Evolutionary conservation across 306 rosid genomes (phyloP).

Genomic region (Ammopiptanthus mongolicus): DNA sequence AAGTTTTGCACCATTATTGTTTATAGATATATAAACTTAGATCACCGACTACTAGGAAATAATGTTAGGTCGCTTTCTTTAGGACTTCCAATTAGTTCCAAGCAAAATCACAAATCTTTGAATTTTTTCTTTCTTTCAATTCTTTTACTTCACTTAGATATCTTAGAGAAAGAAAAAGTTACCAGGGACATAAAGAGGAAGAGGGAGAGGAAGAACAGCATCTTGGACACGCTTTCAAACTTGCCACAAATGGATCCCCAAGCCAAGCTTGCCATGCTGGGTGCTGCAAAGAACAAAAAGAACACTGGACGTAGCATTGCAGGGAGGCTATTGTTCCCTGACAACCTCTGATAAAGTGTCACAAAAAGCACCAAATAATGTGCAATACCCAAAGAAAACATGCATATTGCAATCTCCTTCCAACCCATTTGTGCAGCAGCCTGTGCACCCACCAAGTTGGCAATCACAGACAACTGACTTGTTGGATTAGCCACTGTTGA

Average conservation of each 20-base stretch:
- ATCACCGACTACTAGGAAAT: neutral
- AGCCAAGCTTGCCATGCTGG: constrained; percentile 52
- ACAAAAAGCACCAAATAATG: constrained; percentile 54
- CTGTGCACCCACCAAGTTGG: constrained; percentile 45
- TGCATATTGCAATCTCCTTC: constrained; percentile 46
- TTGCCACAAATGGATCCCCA: constrained; percentile 42
- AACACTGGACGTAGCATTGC: constrained; percentile 41
- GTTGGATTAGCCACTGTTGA: constrained; percentile 47
- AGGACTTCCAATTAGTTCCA: neutral
- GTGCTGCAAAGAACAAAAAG: constrained; percentile 62
- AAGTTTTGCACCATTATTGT: neutral
- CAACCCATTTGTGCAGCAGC: constrained; percentile 50
- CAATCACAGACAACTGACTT: constrained; percentile 51
- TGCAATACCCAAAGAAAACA: constrained; percentile 50
- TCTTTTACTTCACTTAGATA: neutral
- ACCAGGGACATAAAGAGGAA: constrained; percentile 63
- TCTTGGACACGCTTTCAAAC: constrained; percentile 38
- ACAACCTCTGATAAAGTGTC: constrained; percentile 50
- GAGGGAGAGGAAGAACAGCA: constrained; percentile 56
- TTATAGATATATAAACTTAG: neutral
- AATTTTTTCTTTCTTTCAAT: neutral
- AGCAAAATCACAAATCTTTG: neutral
- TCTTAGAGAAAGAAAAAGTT: neutral
- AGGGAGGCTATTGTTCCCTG: constrained; percentile 38
- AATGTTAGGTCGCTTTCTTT: neutral